Base-by-base conservation (phyloP, 495 filamentous ascomycete species). In the Neurospora sp. region DNA sequence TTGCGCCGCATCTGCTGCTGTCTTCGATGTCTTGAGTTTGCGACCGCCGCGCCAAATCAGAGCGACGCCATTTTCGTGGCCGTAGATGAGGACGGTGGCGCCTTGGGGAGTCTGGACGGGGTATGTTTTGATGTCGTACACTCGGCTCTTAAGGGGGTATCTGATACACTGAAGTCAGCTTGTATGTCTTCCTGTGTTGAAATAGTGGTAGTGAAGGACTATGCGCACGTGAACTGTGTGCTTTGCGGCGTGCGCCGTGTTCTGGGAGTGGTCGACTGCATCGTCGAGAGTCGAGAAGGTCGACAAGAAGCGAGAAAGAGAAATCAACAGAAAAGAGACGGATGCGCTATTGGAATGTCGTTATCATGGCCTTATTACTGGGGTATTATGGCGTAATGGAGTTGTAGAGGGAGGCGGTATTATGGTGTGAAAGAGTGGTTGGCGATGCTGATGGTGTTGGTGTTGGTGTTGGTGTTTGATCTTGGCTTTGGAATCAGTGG, bases 1-100 rank as follows among this genome's bases (percentile, higher is more conserved):
- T 9, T 77, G 81, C 27, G 27, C 54, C 40, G 83, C 83, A 6
- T 82, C 84, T 16, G 71, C 69, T 5, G 80, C 66, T 20, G 78
- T 78, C 48, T 81, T 79, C 69, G 80, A 72, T 14, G 77, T 70
- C 71, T 91, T 90, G 73, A 93, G 89, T 23, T 86, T 83, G 38
- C 84, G 86, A 27, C 94, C 94, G 72, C 93, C 94, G 78, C 92
- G 86, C 94, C 94, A 97, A 35, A 94, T 76, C 35, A 96, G 81
- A 46, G 89, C 90, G 39, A 97, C 72, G 35, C 94, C 94, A 78
- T 88, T 90, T 42, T 93, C 90, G 74, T 96, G 90, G 71, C 91
- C 93, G 79, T 96, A 95, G 39, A 97, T 78, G 71, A 96, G 87
- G 78, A 97, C 87, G 2, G 90, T 92, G 10, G 94, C 94, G 76